These are phyloP conservation scores for Davidsoniella virescens DNA, from an alignment of 2,329 filamentous ascomycete species.

Conservation along the genomic window DNA sequence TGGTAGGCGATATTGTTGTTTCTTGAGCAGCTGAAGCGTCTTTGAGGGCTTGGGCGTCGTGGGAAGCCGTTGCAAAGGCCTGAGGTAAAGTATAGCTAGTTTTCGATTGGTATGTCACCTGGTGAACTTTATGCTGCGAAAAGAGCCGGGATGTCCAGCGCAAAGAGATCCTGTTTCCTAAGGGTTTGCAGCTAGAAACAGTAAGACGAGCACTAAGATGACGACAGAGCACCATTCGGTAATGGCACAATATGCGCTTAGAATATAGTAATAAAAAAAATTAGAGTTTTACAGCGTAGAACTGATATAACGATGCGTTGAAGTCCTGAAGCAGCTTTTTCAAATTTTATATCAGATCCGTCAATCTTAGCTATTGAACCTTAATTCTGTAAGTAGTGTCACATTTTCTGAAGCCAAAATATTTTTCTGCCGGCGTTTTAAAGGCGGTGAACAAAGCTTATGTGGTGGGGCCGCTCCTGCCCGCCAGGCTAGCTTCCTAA, in stretches of 20 bases:
- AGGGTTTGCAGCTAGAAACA: not conserved
- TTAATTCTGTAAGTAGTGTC: too few species aligned
- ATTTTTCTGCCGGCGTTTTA: slow-evolving; percentile 10
- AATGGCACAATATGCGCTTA: too few species aligned
- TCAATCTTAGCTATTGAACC: too few species aligned
- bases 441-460: slow-evolving; percentile 8
- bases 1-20: not conserved
- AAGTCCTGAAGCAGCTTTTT: too few species aligned
- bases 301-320: too few species aligned
- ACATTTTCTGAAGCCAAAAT: not conserved
- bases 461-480: slow-evolving; percentile 10
- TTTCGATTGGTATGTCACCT: too few species aligned
- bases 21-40: not conserved
- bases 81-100: too few species aligned
- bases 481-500: slow-evolving; percentile 6
- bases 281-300: too few species aligned
- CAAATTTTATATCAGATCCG: too few species aligned
- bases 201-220: not conserved
- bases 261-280: too few species aligned
- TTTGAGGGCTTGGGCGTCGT: too few species aligned
- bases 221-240: slow-evolving; percentile 1
- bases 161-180: not conserved
- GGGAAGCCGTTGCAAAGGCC: too few species aligned
- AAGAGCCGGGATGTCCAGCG: not conserved
- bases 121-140: not conserved